Evolutionary conservation across 192 early-diverging fungal species (phyloP).

Genomic region (Fimicolochytrium jonesii): DNA sequence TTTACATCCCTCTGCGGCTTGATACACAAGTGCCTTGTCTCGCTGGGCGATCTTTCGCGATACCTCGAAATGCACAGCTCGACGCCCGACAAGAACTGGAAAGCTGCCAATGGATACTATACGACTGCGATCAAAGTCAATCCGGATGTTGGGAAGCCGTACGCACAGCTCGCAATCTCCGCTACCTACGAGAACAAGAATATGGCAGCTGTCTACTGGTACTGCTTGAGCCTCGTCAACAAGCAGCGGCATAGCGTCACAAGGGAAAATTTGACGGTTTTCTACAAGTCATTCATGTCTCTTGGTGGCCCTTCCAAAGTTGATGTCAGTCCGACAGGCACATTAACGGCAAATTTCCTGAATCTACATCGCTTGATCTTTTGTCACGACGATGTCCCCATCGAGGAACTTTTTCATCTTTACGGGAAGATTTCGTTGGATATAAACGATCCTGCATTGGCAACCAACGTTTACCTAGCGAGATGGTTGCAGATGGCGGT

Average conservation of each 20-base stretch:
- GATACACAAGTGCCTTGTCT: slow-evolving; percentile 26
- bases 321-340: too few species aligned
- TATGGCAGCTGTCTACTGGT: slow-evolving; percentile 39
- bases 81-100: not conserved
- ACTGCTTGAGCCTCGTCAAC: slow-evolving; percentile 35
- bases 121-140: slow-evolving; percentile 14
- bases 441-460: too few species aligned
- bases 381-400: too few species aligned
- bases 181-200: slow-evolving; percentile 24
- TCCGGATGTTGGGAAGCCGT: slow-evolving; percentile 29
- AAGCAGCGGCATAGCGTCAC: slow-evolving; percentile 25
- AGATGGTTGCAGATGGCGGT: slow-evolving; percentile 4
- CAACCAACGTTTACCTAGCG: too few species aligned
- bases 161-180: slow-evolving; percentile 38
- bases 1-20: not conserved
- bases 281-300: slow-evolving; percentile 7
- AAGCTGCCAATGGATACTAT: slow-evolving; percentile 5
- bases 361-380: not conserved
- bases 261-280: slow-evolving; percentile 29
- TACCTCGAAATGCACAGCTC: slow-evolving; percentile 11
- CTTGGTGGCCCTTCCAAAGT: too few species aligned
- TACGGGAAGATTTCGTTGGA: too few species aligned
- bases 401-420: too few species aligned
- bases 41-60: slow-evolving; percentile 33
- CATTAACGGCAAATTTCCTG: not conserved